A percentile compares a stretch with the other conserved stretches of the same genome.
phyloP scores from a whole-genome alignment of 2,329 filamentous ascomycete genomes.

The Colletotrichum salicis region DNA sequence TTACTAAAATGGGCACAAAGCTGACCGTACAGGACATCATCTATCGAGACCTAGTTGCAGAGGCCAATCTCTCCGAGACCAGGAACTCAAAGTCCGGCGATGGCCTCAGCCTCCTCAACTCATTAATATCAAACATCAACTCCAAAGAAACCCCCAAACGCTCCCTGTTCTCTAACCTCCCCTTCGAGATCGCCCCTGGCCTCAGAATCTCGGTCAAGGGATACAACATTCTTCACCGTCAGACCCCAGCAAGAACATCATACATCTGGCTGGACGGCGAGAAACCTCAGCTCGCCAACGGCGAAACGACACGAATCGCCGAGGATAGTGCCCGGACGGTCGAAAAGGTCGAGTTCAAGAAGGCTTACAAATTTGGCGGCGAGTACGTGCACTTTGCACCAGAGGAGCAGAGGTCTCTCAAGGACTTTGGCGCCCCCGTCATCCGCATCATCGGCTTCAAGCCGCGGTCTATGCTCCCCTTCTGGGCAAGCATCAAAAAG shows the following conservation, averaged over 20 bases:
- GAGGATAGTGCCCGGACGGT: constrained; percentile 82
- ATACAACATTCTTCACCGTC: constrained; percentile 87
- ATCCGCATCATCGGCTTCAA: constrained; percentile 97
- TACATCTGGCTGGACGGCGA: constrained; percentile 93
- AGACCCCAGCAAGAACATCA: constrained; percentile 82
- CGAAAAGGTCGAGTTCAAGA: constrained; percentile 84
- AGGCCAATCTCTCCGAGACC: constrained; percentile 65
- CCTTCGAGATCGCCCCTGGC: constrained; percentile 86
- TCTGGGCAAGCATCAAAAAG: constrained; percentile 88
- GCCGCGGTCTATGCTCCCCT: constrained; percentile 75
- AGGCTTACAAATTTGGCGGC: constrained; percentile 95
- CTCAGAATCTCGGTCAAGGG: constrained; percentile 92
- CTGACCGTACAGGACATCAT: constrained; percentile 77
- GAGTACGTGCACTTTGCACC: constrained; percentile 87
- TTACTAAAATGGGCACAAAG: background rate
- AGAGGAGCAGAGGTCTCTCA: constrained; percentile 83
- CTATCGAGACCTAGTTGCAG: constrained; percentile 80
- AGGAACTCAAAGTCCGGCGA: constrained; percentile 75
- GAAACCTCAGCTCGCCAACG: constrained; percentile 80
- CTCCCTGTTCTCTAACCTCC: constrained; percentile 86
- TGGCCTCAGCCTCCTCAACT: constrained; percentile 81
- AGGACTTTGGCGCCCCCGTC: constrained; percentile 82
- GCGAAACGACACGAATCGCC: constrained; percentile 78
- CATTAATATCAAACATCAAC: constrained; percentile 86
- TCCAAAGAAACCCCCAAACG: constrained; percentile 89